A percentile compares a stretch with the other conserved stretches of the same genome.
Conservation (phyloP, 2,329 filamentous ascomycete genomes). For the Cladosporium colombiae region DNA sequence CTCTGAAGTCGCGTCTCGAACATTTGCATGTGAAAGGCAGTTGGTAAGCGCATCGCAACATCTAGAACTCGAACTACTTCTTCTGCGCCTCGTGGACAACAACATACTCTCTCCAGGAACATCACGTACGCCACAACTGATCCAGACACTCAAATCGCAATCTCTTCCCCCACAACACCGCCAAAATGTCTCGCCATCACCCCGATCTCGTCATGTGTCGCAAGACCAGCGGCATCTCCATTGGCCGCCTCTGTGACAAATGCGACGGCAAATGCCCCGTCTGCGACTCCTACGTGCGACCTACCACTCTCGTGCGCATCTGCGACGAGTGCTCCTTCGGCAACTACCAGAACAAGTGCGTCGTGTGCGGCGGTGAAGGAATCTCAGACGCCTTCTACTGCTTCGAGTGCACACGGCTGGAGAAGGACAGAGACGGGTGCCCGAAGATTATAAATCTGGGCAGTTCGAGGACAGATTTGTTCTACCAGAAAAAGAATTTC, state of each 20-base stretch:
- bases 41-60: constrained; percentile 14
- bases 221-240: constrained; percentile 95
- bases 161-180: neutral
- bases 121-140: neutral
- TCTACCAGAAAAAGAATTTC: constrained; percentile 73
- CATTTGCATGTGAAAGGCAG: constrained; percentile 12
- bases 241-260: constrained; percentile 98
- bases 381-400: constrained; percentile 99
- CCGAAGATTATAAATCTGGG: constrained; percentile 99
- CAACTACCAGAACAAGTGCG: constrained; percentile 99
- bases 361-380: constrained; percentile 96
- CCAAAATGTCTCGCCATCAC: constrained; percentile 85
- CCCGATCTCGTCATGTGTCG: constrained; percentile 99
- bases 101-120: neutral
- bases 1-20: neutral
- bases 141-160: neutral
- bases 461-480: constrained; percentile 90
- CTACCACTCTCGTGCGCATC: constrained; percentile 94
- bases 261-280: constrained; percentile 99
- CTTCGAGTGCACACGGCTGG: constrained; percentile 94
- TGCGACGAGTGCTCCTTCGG: constrained; percentile 99
- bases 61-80: neutral
- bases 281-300: constrained; percentile 97
- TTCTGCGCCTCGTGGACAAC: neutral
- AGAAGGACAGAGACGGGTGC: constrained; percentile 96